Base-by-base conservation (phyloP, 495 filamentous ascomycete genomes). In the Aspergillus saccharolyticus region DNA sequence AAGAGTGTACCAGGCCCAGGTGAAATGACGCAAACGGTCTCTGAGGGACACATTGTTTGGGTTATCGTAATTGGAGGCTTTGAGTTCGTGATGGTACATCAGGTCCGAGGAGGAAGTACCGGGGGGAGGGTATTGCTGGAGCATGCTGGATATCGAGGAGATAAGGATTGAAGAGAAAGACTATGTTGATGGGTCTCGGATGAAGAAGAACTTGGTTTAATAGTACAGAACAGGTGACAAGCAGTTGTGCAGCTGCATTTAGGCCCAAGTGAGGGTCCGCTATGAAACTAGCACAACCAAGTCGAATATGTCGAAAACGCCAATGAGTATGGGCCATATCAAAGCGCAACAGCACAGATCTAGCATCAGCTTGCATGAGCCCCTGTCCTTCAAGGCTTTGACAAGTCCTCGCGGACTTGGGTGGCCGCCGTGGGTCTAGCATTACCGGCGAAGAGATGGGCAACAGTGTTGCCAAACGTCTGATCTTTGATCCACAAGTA, bases 1-100 rank as follows among this genome's bases (percentile, higher is more conserved):
- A 17, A 85, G 66, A 12, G 83, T 86, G 66, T 84, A 90, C 80
- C 85, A 88, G 21, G 85, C 84, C 81, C 84, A 88, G n/a, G 86
- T 89, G 63, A 88, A 87, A 61, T 88, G 86, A 53, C 80, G 74
- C 4, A 88, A 69, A 5, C 85, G 74, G 54, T 78, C 72, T 9
- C 70, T 64, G 33, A 80, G 33, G 12, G 33, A 39, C 33, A 39
- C 33, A 39, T 39, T 8, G 33, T 5, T 12, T 2, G 33, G 14
- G 10, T 12, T 39, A 39, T 5, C 7, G 33, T 39, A 39, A 9
- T 39, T 39, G 33, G 33, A 39, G 7, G 33, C 12, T 39, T 39
- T 39, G 2, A 39, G 33, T 12, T 39, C 33, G 14, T 39, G 33
- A 6, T 39, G 47, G 20, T 16, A 51, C 28, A 21, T 51, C 20